Evolutionary conservation across 192 early-diverging fungal species (phyloP).

Genomic region (Diversispora epigaea): DNA sequence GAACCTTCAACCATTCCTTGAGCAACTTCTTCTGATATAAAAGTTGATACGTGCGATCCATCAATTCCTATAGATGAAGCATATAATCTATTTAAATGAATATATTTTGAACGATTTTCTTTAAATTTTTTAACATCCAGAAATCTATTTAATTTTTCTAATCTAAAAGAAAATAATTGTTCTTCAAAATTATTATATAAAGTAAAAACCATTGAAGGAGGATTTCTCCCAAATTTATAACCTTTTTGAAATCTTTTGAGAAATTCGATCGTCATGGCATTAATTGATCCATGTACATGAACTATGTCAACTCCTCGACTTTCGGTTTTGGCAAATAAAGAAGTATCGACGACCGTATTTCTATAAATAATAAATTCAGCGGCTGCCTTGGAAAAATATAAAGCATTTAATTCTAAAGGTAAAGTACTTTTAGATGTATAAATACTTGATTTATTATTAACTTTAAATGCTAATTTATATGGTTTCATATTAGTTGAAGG

Average conservation of each 20-base stretch:
- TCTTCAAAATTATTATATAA: slow-evolving; percentile 60
- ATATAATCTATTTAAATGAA: slow-evolving; percentile 48
- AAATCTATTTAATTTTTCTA: slow-evolving; percentile 51
- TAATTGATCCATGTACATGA: slow-evolving; percentile 56
- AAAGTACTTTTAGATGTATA: slow-evolving; percentile 48
- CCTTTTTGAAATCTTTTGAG: slow-evolving; percentile 38
- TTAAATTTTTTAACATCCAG: slow-evolving; percentile 43
- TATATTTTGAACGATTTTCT: slow-evolving; percentile 37
- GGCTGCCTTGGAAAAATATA: slow-evolving; percentile 55
- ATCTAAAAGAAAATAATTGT: slow-evolving; percentile 50
- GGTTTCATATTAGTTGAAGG: slow-evolving; percentile 37
- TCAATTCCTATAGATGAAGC: slow-evolving; percentile 53
- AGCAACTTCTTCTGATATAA: slow-evolving; percentile 52
- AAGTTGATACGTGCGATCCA: slow-evolving; percentile 49
- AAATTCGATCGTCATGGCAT: slow-evolving; percentile 51
- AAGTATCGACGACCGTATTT: slow-evolving; percentile 46
- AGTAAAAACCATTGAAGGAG: slow-evolving; percentile 54
- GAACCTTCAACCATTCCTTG: slow-evolving; percentile 52
- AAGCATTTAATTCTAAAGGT: slow-evolving; percentile 57
- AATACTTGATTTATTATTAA: slow-evolving; percentile 41
- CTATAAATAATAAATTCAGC: slow-evolving; percentile 49
- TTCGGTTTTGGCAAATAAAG: slow-evolving; percentile 42
- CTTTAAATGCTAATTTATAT: slow-evolving; percentile 46
- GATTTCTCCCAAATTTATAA: slow-evolving; percentile 39
- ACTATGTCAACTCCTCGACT: slow-evolving; percentile 48